Evolutionary conservation across 352 stramenopile genomes (phyloP).

Genomic region (Pythium pyrilobum): DNA sequence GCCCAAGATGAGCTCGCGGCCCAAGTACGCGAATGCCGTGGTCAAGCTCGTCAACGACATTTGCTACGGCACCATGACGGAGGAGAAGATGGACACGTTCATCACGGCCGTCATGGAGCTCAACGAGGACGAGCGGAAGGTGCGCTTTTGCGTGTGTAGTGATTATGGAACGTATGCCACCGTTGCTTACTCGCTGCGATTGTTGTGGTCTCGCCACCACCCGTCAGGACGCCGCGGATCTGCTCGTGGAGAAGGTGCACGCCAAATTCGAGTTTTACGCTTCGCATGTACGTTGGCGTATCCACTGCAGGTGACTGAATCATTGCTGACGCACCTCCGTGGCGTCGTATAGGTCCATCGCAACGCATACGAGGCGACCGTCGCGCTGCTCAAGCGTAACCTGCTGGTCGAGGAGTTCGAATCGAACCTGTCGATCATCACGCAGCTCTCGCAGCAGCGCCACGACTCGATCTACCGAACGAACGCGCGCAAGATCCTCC

Average conservation of each 20-base stretch:
- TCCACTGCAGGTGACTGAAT: not conserved
- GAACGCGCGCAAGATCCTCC: slow-evolving; percentile 77
- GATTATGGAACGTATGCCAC: not conserved
- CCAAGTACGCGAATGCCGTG: slow-evolving; percentile 46
- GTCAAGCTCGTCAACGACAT: slow-evolving; percentile 84
- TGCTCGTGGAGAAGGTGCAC: slow-evolving; percentile 80
- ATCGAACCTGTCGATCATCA: slow-evolving; percentile 70
- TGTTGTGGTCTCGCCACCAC: not conserved
- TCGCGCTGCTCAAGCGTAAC: slow-evolving; percentile 74
- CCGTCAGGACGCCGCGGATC: slow-evolving; percentile 62
- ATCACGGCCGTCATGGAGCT: slow-evolving; percentile 66
- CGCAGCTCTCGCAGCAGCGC: slow-evolving; percentile 78
- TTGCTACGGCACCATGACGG: slow-evolving; percentile 65
- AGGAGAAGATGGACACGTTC: slow-evolving; percentile 72
- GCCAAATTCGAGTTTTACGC: slow-evolving; percentile 83
- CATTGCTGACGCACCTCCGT: not conserved
- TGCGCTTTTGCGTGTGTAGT: slow-evolving; percentile 11
- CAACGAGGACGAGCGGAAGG: slow-evolving; percentile 59
- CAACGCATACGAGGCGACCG: slow-evolving; percentile 65
- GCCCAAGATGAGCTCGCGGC: slow-evolving; percentile 55
- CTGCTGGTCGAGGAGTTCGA: slow-evolving; percentile 78
- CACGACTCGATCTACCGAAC: slow-evolving; percentile 79
- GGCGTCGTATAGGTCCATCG: slow-evolving; percentile 52
- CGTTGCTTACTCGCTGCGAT: not conserved
- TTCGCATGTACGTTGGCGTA: slow-evolving; percentile 35